Base-by-base conservation (phyloP, 345 rosid genomes). In the Raphanus sativus region DNA sequence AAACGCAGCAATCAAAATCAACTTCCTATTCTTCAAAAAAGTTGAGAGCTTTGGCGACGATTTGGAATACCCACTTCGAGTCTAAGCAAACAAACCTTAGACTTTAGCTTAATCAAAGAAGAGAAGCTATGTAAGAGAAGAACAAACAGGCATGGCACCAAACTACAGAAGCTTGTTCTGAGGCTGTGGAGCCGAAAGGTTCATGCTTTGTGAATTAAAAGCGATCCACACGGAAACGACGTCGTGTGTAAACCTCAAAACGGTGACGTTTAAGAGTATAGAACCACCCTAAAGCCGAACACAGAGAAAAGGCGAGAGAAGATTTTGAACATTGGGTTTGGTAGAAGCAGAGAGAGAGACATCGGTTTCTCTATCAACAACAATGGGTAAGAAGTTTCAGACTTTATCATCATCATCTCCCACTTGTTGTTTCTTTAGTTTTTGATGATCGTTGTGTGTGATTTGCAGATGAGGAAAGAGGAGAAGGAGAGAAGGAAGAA, bases 391-490 rank as follows among this genome's bases (percentile, higher is more conserved):
- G 21, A 73, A 78, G 77, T 66, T 67, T 74, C 11, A 4, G 17
- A 8, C 69, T 80, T 81, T 67, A 48, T 40, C 13, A 40, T 33
- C 36, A 28, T 48, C 21, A 26, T 29, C 54, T 56, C 56, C 11
- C 3, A 16, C 13, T 5, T 54, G 70, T 9, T 48, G 21, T 25
- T 25, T 5, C 2, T 24, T 17, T 33, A 11, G 3, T n/a, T 3
- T 0, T 5, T 40, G 6, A 42, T 61, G 10, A 61, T 38, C 5
- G 42, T 50, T 67, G n/a, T n/a, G n/a, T 21, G 42, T 32, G 8
- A 58, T 28, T 62, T 64, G 50, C 69, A 77, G 77, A 76, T 69
- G 84, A 84, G 64, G 85, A 64, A 73, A 77, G 76, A 30, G 63
- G 38, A 64, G 65, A 58, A 55, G 42, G 81, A 12, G 55, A 29